phyloP scores from a whole-genome alignment of 176 grass and related monocot species.

The Stipa capillata region DNA sequence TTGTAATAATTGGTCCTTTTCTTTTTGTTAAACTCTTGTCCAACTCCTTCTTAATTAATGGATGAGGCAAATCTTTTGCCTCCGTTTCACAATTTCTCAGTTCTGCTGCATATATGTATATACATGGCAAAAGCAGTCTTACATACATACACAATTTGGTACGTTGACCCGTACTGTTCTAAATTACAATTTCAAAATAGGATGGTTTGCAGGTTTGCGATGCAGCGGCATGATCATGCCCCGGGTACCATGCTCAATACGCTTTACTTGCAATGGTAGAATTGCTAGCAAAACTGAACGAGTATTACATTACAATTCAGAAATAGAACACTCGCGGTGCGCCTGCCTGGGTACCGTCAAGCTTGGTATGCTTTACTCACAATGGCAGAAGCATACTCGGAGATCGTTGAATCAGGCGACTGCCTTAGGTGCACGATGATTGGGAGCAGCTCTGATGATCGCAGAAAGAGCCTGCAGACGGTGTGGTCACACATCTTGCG shows the following conservation, averaged over 20 bases:
- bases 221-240: too few species aligned
- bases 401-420: constrained; percentile 61
- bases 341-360: background rate
- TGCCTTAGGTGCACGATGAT: constrained; percentile 61
- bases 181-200: background rate
- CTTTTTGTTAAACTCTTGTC: too few species aligned
- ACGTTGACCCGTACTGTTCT: background rate
- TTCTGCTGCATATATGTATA: background rate
- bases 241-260: too few species aligned
- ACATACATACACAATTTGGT: background rate
- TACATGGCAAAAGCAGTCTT: background rate
- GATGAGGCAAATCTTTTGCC: too few species aligned
- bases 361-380: constrained; percentile 39
- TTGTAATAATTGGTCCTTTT: too few species aligned
- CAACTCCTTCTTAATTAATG: too few species aligned
- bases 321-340: background rate
- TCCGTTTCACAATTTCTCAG: too few species aligned
- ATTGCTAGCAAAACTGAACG: constrained; percentile 4
- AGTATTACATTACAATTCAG: background rate
- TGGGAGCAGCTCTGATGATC: constrained; percentile 64
- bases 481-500: constrained; percentile 84
- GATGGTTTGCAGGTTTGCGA: background rate
- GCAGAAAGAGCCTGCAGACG: constrained; percentile 65
- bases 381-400: constrained; percentile 57
- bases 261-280: too few species aligned